Percentiles rank a stretch among this genome's conserved stretches.
Evolutionary conservation across 331 rosid genomes (phyloP).

Genomic region (Acacia pycnantha): DNA sequence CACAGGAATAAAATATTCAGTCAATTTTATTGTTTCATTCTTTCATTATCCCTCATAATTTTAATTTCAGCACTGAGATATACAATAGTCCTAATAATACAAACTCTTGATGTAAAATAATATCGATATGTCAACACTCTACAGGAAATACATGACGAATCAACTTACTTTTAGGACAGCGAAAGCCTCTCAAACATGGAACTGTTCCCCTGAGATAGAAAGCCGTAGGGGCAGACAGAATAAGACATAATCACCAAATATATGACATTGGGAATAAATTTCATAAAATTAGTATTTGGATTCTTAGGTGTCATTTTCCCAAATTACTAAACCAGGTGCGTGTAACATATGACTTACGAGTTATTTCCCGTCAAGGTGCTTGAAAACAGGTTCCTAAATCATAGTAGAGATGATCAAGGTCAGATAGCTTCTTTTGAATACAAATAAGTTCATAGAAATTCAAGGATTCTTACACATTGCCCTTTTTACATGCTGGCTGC

Average conservation of each 20-base stretch:
- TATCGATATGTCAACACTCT: not conserved
- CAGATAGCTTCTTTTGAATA: conserved; percentile 14
- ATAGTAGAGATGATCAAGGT: conserved; percentile 1
- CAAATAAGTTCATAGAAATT: not conserved
- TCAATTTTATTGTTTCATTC: not conserved
- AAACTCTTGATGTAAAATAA: not conserved
- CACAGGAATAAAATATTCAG: not conserved
- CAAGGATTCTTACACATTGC: conserved; percentile 53
- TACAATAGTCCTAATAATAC: not conserved
- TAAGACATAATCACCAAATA: conserved; percentile 14
- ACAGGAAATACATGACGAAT: not conserved
- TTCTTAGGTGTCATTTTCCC: not conserved
- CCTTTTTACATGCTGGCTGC: conserved; percentile 40
- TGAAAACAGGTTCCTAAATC: conserved; percentile 71
- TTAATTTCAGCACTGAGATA: not conserved
- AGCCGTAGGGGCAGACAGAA: conserved; percentile 24
- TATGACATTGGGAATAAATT: not conserved
- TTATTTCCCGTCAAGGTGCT: conserved; percentile 40
- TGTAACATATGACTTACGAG: conserved; percentile 46
- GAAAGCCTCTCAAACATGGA: conserved; percentile 46
- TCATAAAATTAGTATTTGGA: not conserved
- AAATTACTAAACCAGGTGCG: not conserved
- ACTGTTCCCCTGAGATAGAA: conserved; percentile 41
- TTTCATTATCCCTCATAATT: not conserved
- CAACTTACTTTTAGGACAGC: conserved; percentile 65